A percentile compares a stretch with the other conserved stretches of the same genome.
phyloP scores from a whole-genome alignment of 2,329 filamentous ascomycete species.

The Neopestalotiopsis sp. region DNA sequence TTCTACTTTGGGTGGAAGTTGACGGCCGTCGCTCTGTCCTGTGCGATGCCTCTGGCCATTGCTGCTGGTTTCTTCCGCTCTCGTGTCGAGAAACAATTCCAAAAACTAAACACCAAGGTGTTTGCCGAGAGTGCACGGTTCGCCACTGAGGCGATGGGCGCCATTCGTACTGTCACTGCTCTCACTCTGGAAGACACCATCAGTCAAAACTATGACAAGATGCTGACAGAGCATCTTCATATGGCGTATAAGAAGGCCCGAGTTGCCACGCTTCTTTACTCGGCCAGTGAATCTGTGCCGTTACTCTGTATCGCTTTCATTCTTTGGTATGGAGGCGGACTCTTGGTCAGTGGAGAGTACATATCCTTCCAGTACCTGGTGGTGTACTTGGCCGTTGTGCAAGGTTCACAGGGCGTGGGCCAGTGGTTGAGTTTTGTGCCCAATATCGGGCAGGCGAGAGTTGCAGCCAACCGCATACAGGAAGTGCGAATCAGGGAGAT shows the following conservation, averaged over 20 bases:
- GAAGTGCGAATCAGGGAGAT: constrained; percentile 50
- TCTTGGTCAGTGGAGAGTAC: constrained; percentile 60
- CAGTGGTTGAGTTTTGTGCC: constrained; percentile 72
- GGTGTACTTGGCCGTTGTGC: constrained; percentile 69
- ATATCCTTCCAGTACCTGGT: constrained; percentile 55
- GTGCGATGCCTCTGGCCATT: constrained; percentile 59
- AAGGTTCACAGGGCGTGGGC: constrained; percentile 67
- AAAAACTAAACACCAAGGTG: constrained; percentile 63
- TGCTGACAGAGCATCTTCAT: constrained; percentile 65
- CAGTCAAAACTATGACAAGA: constrained; percentile 60
- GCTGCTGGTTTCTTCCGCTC: constrained; percentile 46
- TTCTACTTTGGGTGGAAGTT: constrained; percentile 81
- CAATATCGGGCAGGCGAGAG: constrained; percentile 65
- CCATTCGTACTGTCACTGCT: constrained; percentile 74
- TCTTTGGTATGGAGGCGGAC: constrained; percentile 63
- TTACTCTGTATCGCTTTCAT: constrained; percentile 40
- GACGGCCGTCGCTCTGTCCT: constrained; percentile 68
- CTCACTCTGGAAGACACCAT: constrained; percentile 74
- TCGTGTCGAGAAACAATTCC: constrained; percentile 35
- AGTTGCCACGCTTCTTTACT: constrained; percentile 69
- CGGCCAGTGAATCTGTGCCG: constrained; percentile 68
- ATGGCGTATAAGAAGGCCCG: constrained; percentile 66
- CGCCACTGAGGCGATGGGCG: constrained; percentile 74
- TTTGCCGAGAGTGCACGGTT: constrained; percentile 77
- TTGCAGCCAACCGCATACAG: constrained; percentile 64